Evolutionary conservation across 2,329 filamentous ascomycete species (phyloP).

Genomic region (Botrytis galanthina): DNA sequence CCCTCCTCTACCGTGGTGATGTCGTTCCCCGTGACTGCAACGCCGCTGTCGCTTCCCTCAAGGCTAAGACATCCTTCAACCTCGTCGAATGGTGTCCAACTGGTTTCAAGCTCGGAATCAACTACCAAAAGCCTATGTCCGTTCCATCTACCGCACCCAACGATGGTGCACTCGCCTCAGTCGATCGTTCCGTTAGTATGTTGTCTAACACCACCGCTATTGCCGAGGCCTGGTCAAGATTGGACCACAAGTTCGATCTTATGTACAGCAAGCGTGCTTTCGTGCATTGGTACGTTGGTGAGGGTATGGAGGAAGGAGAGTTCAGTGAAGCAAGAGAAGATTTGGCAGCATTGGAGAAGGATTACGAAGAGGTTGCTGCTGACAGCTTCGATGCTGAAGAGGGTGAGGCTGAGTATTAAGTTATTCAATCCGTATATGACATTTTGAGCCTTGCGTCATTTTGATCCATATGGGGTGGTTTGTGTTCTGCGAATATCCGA

Average conservation of each 20-base stretch:
- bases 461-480: conserved; percentile 12
- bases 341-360: conserved; percentile 62
- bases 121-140: conserved; percentile 57
- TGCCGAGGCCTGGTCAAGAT: conserved; percentile 61
- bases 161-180: conserved; percentile 50
- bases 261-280: conserved; percentile 70
- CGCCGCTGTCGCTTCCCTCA: conserved; percentile 57
- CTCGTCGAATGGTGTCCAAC: conserved; percentile 68
- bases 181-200: conserved; percentile 59
- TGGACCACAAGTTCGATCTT: conserved; percentile 67
- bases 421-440: conserved; percentile 5
- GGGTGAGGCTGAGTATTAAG: conserved; percentile 44
- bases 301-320: conserved; percentile 69
- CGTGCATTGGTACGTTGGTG: conserved; percentile 70
- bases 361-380: conserved; percentile 62
- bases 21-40: conserved; percentile 62
- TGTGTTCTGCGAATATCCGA: conserved; percentile 22
- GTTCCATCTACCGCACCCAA: conserved; percentile 44
- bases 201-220: conserved; percentile 67
- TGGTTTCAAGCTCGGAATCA: conserved; percentile 68
- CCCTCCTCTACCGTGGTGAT: conserved; percentile 64
- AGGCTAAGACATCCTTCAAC: conserved; percentile 63
- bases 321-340: conserved; percentile 66
- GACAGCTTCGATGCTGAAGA: conserved; percentile 51
- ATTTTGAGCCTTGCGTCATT: conserved; percentile 17